These are phyloP conservation scores for Trypanosomatidae sp. DNA, from an alignment of 208 protist species.

Conservation along the genomic window DNA sequence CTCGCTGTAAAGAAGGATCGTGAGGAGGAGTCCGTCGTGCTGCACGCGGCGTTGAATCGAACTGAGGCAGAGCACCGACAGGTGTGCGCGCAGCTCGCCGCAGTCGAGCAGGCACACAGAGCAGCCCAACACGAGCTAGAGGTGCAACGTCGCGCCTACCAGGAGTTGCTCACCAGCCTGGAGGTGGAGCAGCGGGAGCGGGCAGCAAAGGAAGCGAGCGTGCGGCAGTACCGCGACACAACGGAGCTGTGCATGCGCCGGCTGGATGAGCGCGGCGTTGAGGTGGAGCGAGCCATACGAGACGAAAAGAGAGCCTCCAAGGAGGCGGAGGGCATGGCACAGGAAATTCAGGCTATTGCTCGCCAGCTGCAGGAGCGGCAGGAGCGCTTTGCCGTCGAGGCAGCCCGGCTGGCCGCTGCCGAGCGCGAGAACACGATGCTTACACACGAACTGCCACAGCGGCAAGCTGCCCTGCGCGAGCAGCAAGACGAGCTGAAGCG, in stretches of 20 bases:
- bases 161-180: conserved; percentile 56
- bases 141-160: conserved; percentile 41
- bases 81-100: conserved; percentile 6
- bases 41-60: conserved; percentile 49
- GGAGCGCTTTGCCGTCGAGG: conserved; percentile 69
- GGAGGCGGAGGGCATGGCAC: conserved; percentile 34
- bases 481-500: conserved; percentile 71
- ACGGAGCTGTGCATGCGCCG: conserved; percentile 58
- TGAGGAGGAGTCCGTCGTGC: conserved; percentile 85
- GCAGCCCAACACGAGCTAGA: conserved; percentile 42
- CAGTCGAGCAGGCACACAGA: conserved; percentile 7
- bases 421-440: conserved; percentile 86
- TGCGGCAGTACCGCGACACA: conserved; percentile 82
- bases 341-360: conserved; percentile 36
- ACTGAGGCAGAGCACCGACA: conserved; percentile 77
- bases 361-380: conserved; percentile 77
- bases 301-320: conserved; percentile 49
- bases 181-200: conserved; percentile 73
- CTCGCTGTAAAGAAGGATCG: conserved; percentile 91
- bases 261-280: conserved; percentile 40
- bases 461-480: conserved; percentile 67
- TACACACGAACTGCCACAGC: conserved; percentile 83
- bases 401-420: conserved; percentile 70
- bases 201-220: conserved; percentile 88
- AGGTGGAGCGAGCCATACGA: conserved; percentile 34